Evolutionary conservation across 2,329 filamentous ascomycete species (phyloP).

Genomic region (Colletotrichum simmondsii): DNA sequence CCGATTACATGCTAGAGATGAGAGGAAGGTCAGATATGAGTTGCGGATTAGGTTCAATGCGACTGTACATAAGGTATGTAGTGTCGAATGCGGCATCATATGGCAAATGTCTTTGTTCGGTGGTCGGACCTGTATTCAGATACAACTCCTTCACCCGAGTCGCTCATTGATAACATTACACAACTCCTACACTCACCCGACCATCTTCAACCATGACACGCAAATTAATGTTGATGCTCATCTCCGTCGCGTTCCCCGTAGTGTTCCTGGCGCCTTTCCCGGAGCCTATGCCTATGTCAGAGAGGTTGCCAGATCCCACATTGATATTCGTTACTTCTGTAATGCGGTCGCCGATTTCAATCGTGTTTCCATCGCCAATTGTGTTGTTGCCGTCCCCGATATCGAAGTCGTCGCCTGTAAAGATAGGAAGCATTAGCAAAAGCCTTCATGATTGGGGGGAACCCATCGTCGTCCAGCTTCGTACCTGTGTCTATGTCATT

Average conservation of each 20-base stretch:
- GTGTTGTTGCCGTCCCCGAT: slow-evolving; percentile 9
- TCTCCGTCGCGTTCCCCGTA: not conserved
- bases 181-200: not conserved
- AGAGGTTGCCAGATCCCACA: not conserved
- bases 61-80: too few relatives aligned
- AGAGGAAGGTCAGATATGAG: too few relatives aligned
- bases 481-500: slow-evolving; percentile 5
- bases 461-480: not conserved
- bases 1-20: slow-evolving; percentile 44
- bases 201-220: not conserved
- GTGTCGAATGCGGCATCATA: not conserved
- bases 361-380: not conserved
- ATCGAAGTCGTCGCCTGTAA: not conserved
- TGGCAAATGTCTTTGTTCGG: too few relatives aligned
- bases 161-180: not conserved
- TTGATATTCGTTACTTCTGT: not conserved
- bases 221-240: not conserved
- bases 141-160: too few relatives aligned
- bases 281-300: not conserved
- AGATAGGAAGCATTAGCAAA: not conserved
- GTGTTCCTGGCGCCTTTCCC: not conserved
- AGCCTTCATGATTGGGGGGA: not conserved
- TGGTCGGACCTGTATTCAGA: too few relatives aligned
- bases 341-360: not conserved
- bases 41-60: too few relatives aligned